Evolutionary conservation across 352 stramenopile genomes (phyloP).

Genomic region (Lagenidium giganteum): DNA sequence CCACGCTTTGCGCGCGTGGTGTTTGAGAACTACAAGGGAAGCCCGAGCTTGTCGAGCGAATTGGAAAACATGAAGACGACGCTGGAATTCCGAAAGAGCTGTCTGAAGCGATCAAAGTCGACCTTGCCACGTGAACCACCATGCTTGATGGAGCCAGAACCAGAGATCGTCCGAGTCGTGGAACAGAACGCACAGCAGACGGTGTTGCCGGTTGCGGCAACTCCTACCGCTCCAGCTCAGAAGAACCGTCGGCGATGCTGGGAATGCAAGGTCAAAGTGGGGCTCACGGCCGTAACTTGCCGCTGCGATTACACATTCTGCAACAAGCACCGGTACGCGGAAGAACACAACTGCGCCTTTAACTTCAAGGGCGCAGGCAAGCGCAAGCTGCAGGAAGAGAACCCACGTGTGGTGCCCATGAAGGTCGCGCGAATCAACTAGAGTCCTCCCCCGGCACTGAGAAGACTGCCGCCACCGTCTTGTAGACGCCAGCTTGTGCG

Average conservation of each 20-base stretch:
- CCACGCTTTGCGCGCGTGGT: conserved; percentile 22
- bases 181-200: too few relatives aligned
- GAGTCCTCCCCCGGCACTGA: too few relatives aligned
- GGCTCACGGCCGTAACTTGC: conserved; percentile 68
- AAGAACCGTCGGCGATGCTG: conserved; percentile 85
- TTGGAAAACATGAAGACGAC: conserved; percentile 35
- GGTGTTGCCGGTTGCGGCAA: too few relatives aligned
- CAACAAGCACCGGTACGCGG: conserved; percentile 75
- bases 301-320: conserved; percentile 86
- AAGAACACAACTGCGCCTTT: conserved; percentile 77
- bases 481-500: too few relatives aligned
- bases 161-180: too few relatives aligned
- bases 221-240: conserved; percentile 36
- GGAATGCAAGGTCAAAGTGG: conserved; percentile 76
- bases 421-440: conserved; percentile 81
- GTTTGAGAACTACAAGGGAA: too few relatives aligned
- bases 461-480: too few relatives aligned
- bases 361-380: conserved; percentile 79
- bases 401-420: conserved; percentile 49
- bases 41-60: too few relatives aligned
- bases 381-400: conserved; percentile 64
- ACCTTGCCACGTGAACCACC: conserved; percentile 9
- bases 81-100: conserved; percentile 41
- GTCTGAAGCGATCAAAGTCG: conserved; percentile 48
- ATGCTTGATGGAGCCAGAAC: too few relatives aligned